Evolutionary conservation across 306 rosid genomes (phyloP), one percentile per base, ranked within the genome.

Genomic region (Cicer cuneatum): DNA sequence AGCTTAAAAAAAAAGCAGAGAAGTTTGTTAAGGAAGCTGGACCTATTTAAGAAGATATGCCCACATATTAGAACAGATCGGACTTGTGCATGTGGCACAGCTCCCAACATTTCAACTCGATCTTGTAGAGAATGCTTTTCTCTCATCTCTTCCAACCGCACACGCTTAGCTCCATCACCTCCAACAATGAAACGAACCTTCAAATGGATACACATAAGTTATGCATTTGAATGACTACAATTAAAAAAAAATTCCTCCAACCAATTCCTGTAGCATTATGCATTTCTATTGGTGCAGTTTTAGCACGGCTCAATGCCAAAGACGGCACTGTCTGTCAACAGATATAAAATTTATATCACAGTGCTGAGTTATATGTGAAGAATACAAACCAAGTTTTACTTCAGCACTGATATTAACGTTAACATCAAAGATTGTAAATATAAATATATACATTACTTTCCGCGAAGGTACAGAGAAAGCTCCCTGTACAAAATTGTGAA

Each of bases 41-140:
- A 93, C 97, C 96, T 91, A 82, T 93, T 93, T 81, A 93, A 85
- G 86, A 93, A 93, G 82, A 93, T 91, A 78, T 91, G 98, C 66
- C 98, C 97, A 47, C 89, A 78, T 68, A 91, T 72, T 3, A 93
- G 86, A 66, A 91, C 96, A 9, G 92, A 90, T 56, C 81, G 89
- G 43, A 91, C 96, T 82, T 64, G 88, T 51, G 96, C 89, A 77
- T 89, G 98, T 29, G 89, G 96, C 45, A 93, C 92, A 51, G 96
- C 94, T 65, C 93, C 97, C 86, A 93, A 66, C 97, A 93, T 93
- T 83, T 93, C 94, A 57, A 93, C 96, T 78, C 91, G 91, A 83
- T 93, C 98, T 83, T 93, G 97, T 60, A 93, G 96, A 57, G 91
- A 90, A 81, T 89, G 97, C 18, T 86, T 91, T 82, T 93, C 98